Base-by-base conservation (phyloP, 73 alveolate genomes). In the Halteria grandinella region DNA sequence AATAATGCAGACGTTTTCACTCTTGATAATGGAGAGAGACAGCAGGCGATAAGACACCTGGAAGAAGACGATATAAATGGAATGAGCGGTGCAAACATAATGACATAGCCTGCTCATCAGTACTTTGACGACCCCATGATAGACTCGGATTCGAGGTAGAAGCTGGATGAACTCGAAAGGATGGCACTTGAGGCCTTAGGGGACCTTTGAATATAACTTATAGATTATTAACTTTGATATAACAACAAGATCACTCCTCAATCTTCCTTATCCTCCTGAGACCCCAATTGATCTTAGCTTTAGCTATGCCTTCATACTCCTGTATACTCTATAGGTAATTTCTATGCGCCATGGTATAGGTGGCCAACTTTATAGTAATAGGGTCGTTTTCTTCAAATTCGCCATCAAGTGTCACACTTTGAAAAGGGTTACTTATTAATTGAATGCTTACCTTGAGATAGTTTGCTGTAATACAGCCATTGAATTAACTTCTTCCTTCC, bases 131-230 rank as follows among this genome's bases (percentile, higher is more conserved):
- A n/a, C n/a, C n/a, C n/a, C n/a, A n/a, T n/a, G n/a, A n/a, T n/a
- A n/a, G n/a, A n/a, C n/a, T n/a, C n/a, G n/a, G n/a, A n/a, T n/a
- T n/a, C n/a, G n/a, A n/a, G n/a, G n/a, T n/a, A n/a, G n/a, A n/a
- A n/a, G n/a, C 10, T 39, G 10, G 80, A 66, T 66, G 80, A 66
- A 29, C 5, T 66, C 3, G 80, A 66, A 36, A 66, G 80, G 51
- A 5, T 66, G 34, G 80, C 69, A 5, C 53, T 44, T 1, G 69
- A 66, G 28, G 63, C 50, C 4, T 18, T 66, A 5, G 66, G 45
- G 2, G 80, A 66, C 32, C 21, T 18, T 62, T 62, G 17, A 62
- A 21, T 11, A 21, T 10, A 6, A n/a, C n/a, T n/a, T n/a, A n/a
- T n/a, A n/a, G n/a, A n/a, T n/a, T n/a, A n/a, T n/a, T n/a, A n/a